Conservation (phyloP, 2,329 filamentous ascomycete genomes). For the Claviceps citrina region DNA sequence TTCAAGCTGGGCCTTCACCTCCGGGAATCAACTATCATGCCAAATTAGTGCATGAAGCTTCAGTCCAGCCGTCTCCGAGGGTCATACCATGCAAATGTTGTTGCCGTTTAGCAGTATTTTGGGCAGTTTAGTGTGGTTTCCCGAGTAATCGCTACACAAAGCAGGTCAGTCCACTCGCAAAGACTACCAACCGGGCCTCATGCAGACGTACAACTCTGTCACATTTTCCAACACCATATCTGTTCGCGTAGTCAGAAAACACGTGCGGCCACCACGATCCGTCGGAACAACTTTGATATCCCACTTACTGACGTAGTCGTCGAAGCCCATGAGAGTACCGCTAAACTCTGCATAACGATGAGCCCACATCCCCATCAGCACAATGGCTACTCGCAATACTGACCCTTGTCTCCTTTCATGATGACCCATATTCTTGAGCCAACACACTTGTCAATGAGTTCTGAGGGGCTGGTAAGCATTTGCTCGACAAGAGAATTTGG, state of each 20-base stretch:
- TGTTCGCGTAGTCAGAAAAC: constrained; percentile 21
- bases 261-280: not conserved
- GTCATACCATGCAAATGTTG: constrained; percentile 92
- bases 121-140: constrained; percentile 71
- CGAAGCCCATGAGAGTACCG: constrained; percentile 85
- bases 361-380: not conserved
- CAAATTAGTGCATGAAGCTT: not conserved
- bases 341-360: constrained; percentile 58
- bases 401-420: constrained; percentile 98
- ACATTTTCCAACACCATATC: constrained; percentile 98
- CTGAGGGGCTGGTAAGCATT: constrained; percentile 29
- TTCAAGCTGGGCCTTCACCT: constrained; percentile 47
- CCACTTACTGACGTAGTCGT: constrained; percentile 97
- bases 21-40: constrained; percentile 55
- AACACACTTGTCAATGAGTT: constrained; percentile 97
- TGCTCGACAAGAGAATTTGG: too few relatives aligned
- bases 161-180: not conserved
- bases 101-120: constrained; percentile 97
- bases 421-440: constrained; percentile 96
- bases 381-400: not conserved
- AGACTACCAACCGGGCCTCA: not conserved
- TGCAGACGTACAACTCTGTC: constrained; percentile 65
- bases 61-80: not conserved
- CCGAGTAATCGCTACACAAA: constrained; percentile 67
- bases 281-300: not conserved